Base-by-base conservation (phyloP, 1,284 basidiomycete genomes). In the Microbotryum lychnidis-dioicae region DNA sequence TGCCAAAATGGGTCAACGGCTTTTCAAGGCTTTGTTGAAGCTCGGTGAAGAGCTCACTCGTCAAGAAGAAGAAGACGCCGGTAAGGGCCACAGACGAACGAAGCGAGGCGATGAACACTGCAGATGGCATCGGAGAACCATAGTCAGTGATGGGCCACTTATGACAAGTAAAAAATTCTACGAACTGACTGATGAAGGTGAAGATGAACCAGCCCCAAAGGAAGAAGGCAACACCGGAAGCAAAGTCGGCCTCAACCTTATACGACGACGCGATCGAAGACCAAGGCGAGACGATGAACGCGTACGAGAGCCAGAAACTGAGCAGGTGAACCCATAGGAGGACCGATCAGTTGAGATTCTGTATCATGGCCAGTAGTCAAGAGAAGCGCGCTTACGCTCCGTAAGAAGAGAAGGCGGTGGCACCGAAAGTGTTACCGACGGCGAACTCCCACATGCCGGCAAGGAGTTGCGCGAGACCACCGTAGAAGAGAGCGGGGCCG, bases 401-500 rank as follows among this genome's bases (percentile, higher is more conserved):
- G 57, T 64, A 68, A 4, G 62, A 64, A 12, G 57, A 56, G 55
- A 54, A 54, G 23, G 87, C 91, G 80, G 81, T 78, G 20, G 77
- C 76, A 65, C 78, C 80, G 64, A 82, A 82, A 2, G 80, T 82
- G 75, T 81, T 81, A 12, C 87, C 87, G 49, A 81, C 79, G 2
- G 87, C 86, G 74, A 68, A 72, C 73, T 81, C 80, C 76, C 80
- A 79, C 72, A 81, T 78, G 53, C 81, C 80, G 3, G 80, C 80
- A 25, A 82, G 74, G 57, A 82, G 65, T 71, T 82, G 93, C 9
- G 82, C 83, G 25, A 93, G 81, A 64, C 93, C 93, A 61, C 51
- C 57, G 45, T 54, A 83, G 74, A 82, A 87, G 64, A 88, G 74
- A 8, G 88, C 87, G 83, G 92, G 87, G 65, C 88, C 89, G 60